phyloP scores from a whole-genome alignment of 495 filamentous ascomycete species.

The Neurospora sp. region DNA sequence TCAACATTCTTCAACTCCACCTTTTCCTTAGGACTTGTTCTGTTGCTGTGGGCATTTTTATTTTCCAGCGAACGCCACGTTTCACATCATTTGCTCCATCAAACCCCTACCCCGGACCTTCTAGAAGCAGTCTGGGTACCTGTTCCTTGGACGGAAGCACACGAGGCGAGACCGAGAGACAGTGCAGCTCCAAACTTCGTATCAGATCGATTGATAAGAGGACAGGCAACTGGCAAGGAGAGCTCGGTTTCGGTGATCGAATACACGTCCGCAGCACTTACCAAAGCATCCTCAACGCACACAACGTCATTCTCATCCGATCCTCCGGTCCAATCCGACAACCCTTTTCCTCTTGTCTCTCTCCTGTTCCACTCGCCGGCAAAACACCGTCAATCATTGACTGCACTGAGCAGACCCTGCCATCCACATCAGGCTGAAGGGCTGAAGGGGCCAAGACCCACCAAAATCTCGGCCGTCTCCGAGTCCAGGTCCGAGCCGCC shows the following conservation, averaged over 20 bases:
- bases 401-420: background rate
- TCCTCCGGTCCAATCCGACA: background rate
- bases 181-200: background rate
- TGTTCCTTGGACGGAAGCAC: background rate
- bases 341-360: background rate
- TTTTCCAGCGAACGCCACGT: background rate
- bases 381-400: background rate
- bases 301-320: background rate
- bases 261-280: background rate
- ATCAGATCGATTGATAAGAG: background rate
- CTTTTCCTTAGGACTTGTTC: background rate
- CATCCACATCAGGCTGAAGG: background rate
- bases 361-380: background rate
- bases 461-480: background rate
- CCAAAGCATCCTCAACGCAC: background rate
- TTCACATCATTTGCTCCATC: background rate
- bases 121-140: background rate
- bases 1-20: background rate
- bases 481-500: background rate
- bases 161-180: background rate
- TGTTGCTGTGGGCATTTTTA: background rate
- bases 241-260: background rate
- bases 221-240: background rate
- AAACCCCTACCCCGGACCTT: background rate
- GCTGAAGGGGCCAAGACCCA: background rate